These are phyloP conservation scores for Apiospora malaysiana DNA, from an alignment of 2,329 filamentous ascomycete genomes.

Conservation along the genomic window DNA sequence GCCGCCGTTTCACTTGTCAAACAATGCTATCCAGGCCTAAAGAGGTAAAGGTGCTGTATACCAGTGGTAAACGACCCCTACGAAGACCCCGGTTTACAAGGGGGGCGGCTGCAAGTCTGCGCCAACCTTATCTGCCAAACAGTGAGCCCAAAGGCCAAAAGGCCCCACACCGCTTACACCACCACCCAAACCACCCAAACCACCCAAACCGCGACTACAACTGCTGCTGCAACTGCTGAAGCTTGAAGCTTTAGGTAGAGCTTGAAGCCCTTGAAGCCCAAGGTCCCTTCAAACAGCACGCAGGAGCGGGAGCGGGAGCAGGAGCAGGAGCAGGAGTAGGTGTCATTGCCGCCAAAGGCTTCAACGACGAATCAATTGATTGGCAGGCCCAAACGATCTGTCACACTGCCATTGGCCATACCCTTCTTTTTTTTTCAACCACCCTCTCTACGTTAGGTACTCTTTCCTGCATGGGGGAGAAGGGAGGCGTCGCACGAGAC, in stretches of 20 bases:
- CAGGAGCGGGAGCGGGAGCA: background rate
- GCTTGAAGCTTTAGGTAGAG: background rate
- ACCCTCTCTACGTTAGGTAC: no score
- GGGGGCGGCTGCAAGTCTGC: conserved; percentile 9
- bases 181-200: background rate
- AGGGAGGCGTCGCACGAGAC: conserved; percentile 16
- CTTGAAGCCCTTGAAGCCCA: background rate
- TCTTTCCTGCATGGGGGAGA: conserved; percentile 1
- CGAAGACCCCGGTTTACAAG: background rate
- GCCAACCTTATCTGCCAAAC: conserved; percentile 12
- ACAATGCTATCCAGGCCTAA: background rate
- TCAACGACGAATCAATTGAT: background rate
- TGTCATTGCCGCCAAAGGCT: conserved; percentile 3
- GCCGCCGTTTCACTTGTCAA: conserved; percentile 10
- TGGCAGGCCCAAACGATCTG: conserved; percentile 17
- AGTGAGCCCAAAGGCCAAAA: background rate
- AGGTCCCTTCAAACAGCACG: background rate
- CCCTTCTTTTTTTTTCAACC: background rate
- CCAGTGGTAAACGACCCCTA: background rate
- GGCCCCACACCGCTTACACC: background rate
- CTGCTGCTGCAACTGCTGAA: background rate
- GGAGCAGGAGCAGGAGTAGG: background rate
- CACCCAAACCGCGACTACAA: background rate
- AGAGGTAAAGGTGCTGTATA: conserved; percentile 1
- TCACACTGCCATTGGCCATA: conserved; percentile 12